Evolutionary conservation across 768 basidiomycete genomes (phyloP), one percentile per base, ranked within the genome.

Genomic region (Naganishia vaughanmartiniae): DNA sequence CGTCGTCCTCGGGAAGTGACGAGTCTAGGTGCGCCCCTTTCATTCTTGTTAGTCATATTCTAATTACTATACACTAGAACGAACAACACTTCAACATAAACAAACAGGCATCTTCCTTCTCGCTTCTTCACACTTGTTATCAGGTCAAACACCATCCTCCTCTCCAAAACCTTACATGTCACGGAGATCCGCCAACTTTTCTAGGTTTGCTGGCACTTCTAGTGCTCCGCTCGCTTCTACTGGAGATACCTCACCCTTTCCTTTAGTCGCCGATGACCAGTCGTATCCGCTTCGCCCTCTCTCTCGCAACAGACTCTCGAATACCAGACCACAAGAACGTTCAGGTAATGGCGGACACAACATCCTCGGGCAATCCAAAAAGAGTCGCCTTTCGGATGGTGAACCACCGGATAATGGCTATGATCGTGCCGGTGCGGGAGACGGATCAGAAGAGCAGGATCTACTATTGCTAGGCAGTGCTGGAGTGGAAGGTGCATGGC

Each of bases 401-500:
- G 60, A 63, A 17, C 60, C 36, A 21, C 24, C 39, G 4, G 60
- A 63, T 42, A 17, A 63, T 10, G 60, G 11, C 17, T 45, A 63
- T 30, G 15, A 12, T n/a, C 42, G 26, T n/a, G 14, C n/a, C 2
- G 39, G 31, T n/a, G 39, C 39, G 14, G 60, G 26, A 10, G 60
- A 46, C 24, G 60, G 42, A 45, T 26, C 26, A 36, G 60, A 26
- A 45, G 68, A 69, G 46, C 68, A 69, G 36, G 68, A 69, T 34
- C 21, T 34, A 11, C 46, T 69, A 45, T 33, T 69, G 26, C 28
- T 57, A 26, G 28, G 24, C n/a, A 36, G 68, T 54, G 68, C 68
- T 21, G 68, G 68, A 12, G 46, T 69, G 28, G 68, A 69, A 24
- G 68, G 57, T 51, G 68, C 68, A 51, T 69, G 68, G 68, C 39